Evolutionary conservation across 108 stramenopile species (phyloP), one percentile per base, ranked within the genome.

Genomic region (Epithemia pelagica): DNA sequence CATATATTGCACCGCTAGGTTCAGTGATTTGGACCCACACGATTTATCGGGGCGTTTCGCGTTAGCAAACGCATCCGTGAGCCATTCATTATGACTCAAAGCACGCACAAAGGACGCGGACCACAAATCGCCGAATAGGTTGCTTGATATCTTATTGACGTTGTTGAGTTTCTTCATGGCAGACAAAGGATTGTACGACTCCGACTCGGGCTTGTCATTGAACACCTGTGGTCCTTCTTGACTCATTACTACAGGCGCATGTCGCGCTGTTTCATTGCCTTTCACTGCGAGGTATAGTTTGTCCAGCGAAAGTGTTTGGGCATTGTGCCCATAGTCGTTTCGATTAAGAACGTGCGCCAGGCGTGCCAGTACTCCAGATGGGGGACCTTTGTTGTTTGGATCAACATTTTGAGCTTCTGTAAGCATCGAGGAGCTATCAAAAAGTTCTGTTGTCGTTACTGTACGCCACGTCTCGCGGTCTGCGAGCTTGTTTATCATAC

Each of bases 361-460:
- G 0, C 78, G 65, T 19, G 62, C 70, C 24, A 71, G 64, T 26
- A 76, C 32, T 59, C 80, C 80, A 32, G 78, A 78, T 32, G 70
- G 70, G 30, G 53, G 23, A 52, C 30, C 64, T 15, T 62, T 55
- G 21, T 79, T 32, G 23, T 58, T 57, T 18, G 81, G 54, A 65
- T 86, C 85, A 46, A 76, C 66, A 22, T 69, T 57, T 30, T 59
- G 54, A 22, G 79, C 46, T 66, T 79, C 79, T 25, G 59, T 28
- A 29, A 26, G 53, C 80, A 78, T 77, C 0, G 62, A 59, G 62
- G 82, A 81, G 61, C 85, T 83, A 8, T 83, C 81, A 72, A 88
- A 88, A 8, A 88, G 70, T n/a, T 63, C 22, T 32, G 67, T 68
- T 26, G 51, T 32, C 10, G 73, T 74, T 7, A 26, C 27, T 7